Base-by-base conservation (phyloP, 495 filamentous ascomycete species). In the Lophiostoma macrostomum region DNA sequence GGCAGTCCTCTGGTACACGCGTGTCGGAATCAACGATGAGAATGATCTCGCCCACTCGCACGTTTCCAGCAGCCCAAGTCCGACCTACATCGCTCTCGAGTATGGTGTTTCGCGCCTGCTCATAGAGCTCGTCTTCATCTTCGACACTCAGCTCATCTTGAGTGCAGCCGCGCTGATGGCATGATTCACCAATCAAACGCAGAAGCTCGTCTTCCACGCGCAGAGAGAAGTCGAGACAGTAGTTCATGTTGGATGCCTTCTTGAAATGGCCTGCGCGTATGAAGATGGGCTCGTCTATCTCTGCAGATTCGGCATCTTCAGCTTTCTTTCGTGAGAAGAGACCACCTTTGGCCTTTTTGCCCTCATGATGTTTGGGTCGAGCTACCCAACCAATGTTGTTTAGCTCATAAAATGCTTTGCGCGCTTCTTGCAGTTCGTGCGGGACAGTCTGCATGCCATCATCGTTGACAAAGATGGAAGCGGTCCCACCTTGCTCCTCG, bases 211-310 rank as follows among this genome's bases (percentile, higher is more conserved):
- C 84, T 66, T 91, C 86, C 0, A 90, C 82, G 51, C 81, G 81
- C 68, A 80, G 83, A 14, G 84, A 86, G 53, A 90, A 76, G 75
- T 86, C 84, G 28, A 91, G 72, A 8, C 76, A 85, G 56, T 78
- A 91, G 71, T 91, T 91, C 86, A 91, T 91, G 74, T 91, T 91
- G 24, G 83, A 87, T 10, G 86, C 86, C 53, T 90, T 83, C 75
- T 83, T 84, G 69, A 84, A 83, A 64, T 70, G 68, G 19, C 71
- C 69, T 39, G 60, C 64, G n/a, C 71, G 67, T 6, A 61, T 32
- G 64, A 71, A 73, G 18, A 80, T 81, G 54, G 86, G 76, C 42
- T 80, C 80, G 45, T 82, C 73, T 54, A 75, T 74, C n/a, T 49
- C 37, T 22, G 13, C 40, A 10, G 51, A 39, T n/a, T 53, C 40